phyloP scores from a whole-genome alignment of 2,329 filamentous ascomycete genomes.

The Monosporascus sp. region DNA sequence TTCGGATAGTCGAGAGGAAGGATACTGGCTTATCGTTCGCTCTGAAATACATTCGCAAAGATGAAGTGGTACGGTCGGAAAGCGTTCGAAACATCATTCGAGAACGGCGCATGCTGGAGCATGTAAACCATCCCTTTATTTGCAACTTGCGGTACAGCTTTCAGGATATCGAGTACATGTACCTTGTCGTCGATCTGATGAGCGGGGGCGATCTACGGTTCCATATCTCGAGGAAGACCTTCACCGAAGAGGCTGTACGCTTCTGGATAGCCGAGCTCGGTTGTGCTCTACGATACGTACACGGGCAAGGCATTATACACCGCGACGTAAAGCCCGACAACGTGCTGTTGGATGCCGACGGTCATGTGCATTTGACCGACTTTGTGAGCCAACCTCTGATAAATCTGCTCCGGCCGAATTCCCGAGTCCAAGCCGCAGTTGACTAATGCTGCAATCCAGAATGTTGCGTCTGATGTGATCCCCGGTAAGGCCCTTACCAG shows the following conservation, averaged over 20 bases:
- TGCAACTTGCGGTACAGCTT: constrained; percentile 99
- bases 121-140: constrained; percentile 95
- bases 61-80: constrained; percentile 97
- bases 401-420: constrained; percentile 3
- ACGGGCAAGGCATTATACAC: constrained; percentile 82
- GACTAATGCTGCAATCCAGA: constrained; percentile 48
- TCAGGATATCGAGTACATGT: constrained; percentile 99
- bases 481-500: constrained; percentile 80
- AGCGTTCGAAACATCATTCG: constrained; percentile 98
- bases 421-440: constrained; percentile 26
- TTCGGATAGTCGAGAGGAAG: constrained; percentile 96
- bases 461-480: constrained; percentile 90
- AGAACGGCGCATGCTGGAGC: constrained; percentile 95
- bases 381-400: constrained; percentile 61
- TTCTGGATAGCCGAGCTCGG: constrained; percentile 97
- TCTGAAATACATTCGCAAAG: constrained; percentile 96
- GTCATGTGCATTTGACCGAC: constrained; percentile 94
- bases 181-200: constrained; percentile 97
- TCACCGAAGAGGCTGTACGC: constrained; percentile 91
- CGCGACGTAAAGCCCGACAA: constrained; percentile 91
- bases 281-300: constrained; percentile 83
- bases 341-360: constrained; percentile 78
- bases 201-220: constrained; percentile 94
- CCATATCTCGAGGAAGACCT: constrained; percentile 95
- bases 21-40: constrained; percentile 92